A percentile compares a stretch with the other conserved stretches of the same genome.
These are phyloP conservation scores for Chloranthus sessilifolius DNA, from an alignment of 164 flowering plant genomes.

Conservation along the genomic window DNA sequence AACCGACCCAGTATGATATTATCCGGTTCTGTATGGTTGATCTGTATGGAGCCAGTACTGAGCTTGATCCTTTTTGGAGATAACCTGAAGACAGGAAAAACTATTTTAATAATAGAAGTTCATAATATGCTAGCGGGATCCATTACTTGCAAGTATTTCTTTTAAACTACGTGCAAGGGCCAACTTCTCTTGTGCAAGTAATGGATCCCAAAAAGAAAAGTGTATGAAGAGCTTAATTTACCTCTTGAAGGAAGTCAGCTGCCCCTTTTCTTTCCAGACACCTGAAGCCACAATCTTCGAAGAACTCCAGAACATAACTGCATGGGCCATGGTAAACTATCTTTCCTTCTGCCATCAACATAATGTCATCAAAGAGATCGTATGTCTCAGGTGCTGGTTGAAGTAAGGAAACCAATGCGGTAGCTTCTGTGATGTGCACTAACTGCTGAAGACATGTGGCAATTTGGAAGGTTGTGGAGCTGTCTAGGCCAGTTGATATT, in stretches of 20 bases:
- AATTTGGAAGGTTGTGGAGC: constrained; percentile 52
- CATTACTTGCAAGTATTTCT: too few species aligned
- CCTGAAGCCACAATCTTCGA: constrained; percentile 44
- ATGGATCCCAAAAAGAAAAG: background rate
- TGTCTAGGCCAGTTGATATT: constrained; percentile 55
- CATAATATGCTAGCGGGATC: too few species aligned
- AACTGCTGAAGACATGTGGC: constrained; percentile 40
- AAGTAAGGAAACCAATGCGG: constrained; percentile 47
- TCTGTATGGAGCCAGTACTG: too few species aligned
- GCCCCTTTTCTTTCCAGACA: constrained; percentile 53
- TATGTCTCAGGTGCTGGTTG: constrained; percentile 63
- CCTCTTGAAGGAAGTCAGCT: constrained; percentile 59
- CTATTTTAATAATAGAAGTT: too few species aligned
- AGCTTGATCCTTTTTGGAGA: too few species aligned
- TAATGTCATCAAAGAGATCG: constrained; percentile 55
- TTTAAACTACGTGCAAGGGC: too few species aligned
- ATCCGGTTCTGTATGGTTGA: too few species aligned
- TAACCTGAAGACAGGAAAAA: too few species aligned
- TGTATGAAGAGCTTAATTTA: constrained; percentile 2
- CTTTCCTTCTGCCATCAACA: constrained; percentile 48
- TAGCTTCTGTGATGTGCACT: constrained; percentile 41
- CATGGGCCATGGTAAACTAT: constrained; percentile 55
- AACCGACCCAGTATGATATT: too few species aligned
- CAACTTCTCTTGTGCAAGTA: too few species aligned
- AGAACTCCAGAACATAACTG: constrained; percentile 27